These are phyloP conservation scores for Coleophoma crateriformis DNA, from an alignment of 2,329 filamentous ascomycete genomes.

Conservation along the genomic window DNA sequence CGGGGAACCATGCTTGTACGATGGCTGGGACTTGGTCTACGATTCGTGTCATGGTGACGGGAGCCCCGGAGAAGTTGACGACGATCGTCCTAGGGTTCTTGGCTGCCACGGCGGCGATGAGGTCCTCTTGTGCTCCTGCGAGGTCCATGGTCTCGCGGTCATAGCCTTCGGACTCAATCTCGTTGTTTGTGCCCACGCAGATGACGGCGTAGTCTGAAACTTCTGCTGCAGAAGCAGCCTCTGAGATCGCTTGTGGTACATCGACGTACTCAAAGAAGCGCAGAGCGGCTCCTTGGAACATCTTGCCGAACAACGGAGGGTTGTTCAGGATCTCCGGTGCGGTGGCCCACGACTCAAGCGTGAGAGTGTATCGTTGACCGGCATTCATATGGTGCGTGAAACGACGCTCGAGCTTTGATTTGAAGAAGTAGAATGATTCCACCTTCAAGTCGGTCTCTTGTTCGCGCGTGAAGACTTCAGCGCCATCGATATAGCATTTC, in stretches of 20 bases:
- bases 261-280: conserved; percentile 37
- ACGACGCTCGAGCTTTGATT: conserved; percentile 21
- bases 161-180: conserved; percentile 18
- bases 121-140: conserved; percentile 67
- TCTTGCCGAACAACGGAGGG: conserved; percentile 15
- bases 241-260: conserved; percentile 16
- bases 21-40: neutral
- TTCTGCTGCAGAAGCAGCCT: conserved; percentile 30
- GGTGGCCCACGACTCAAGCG: conserved; percentile 21
- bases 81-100: neutral
- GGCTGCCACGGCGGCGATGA: neutral
- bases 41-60: neutral
- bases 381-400: conserved; percentile 20
- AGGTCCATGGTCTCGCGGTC: conserved; percentile 40
- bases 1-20: neutral
- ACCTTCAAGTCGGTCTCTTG: neutral
- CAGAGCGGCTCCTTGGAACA: conserved; percentile 1
- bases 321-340: conserved; percentile 26
- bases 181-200: conserved; percentile 50
- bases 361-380: conserved; percentile 19
- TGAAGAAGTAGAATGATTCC: conserved; percentile 2
- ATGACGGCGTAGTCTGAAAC: conserved; percentile 53
- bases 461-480: conserved; percentile 1
- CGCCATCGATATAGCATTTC: conserved; percentile 18
- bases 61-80: neutral